Base-by-base conservation (phyloP, 768 basidiomycete genomes). In the Termitomyces sp. region DNA sequence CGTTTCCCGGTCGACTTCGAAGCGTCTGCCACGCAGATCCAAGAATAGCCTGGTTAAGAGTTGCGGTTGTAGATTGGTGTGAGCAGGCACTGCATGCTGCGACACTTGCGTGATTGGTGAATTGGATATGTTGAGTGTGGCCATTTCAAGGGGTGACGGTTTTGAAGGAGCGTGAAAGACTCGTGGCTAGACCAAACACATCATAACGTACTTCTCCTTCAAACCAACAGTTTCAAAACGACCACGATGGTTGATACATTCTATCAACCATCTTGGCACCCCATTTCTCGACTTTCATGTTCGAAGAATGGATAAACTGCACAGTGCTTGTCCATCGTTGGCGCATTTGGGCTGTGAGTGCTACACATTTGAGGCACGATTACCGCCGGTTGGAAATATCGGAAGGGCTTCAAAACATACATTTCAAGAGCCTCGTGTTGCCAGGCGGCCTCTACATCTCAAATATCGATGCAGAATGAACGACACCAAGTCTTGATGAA, bases 1-100 rank as follows among this genome's bases (percentile, higher is more conserved):
- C 6, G 91, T 94, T 75, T 98, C 96, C 63, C 96, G 82, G 74
- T 98, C 97, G 43, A 99, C 93, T 58, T 91, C 86, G 74, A 98
- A 95, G 59, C 94, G 86, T 63, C 73, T 80, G 55, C 94, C 94
- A 61, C 97, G 86, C 37, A 99, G 81, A 74, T 98, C 97, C 63
- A 99, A 85, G 53, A 89, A 82, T 64, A 99, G 80, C 64, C 93
- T 82, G 25, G 92, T 88, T 61, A 98, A 81, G 40, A 96, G 81
- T 74, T 93, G 90, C 5, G 91, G 91, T 72, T 94, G 89, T 34
- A 92, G 74, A 63, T 84, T 85, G 12, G 84, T 79, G 63, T 87
- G 85, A 6, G 84, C 72, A 39, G 87, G 84, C 1, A 78, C 76
- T 59, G 86, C 84, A 48, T 77, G 77, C 59, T 86, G 84, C 34